Evolutionary conservation across 164 flowering plant species (phyloP).

Genomic region (Tinospora cordifolia): DNA sequence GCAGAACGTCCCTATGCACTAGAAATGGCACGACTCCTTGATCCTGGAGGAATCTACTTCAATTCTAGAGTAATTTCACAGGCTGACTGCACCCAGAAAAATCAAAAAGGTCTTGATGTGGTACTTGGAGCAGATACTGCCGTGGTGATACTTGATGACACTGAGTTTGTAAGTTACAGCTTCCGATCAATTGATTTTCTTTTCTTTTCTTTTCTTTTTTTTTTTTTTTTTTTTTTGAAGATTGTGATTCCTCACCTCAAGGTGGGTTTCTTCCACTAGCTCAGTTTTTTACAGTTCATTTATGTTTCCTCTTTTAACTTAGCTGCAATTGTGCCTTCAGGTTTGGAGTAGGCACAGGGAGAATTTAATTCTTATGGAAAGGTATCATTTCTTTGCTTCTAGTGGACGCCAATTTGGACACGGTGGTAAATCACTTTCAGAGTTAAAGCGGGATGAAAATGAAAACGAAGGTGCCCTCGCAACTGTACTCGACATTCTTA

Average conservation of each 20-base stretch:
- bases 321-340: conserved; percentile 21
- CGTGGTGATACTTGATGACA: conserved; percentile 82
- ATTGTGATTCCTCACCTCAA: too few species aligned
- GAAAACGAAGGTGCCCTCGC: conserved; percentile 75
- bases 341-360: conserved; percentile 73
- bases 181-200: neutral
- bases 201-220: neutral
- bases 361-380: conserved; percentile 75
- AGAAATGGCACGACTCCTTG: conserved; percentile 71
- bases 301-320: neutral
- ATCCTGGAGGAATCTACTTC: conserved; percentile 58
- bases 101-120: conserved; percentile 81
- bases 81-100: conserved; percentile 59
- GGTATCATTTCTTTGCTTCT: conserved; percentile 80
- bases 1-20: conserved; percentile 67
- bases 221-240: too few species aligned
- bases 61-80: conserved; percentile 55
- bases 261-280: neutral
- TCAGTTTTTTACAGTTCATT: neutral
- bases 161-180: conserved; percentile 54
- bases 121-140: conserved; percentile 70
- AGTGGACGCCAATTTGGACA: conserved; percentile 59
- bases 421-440: conserved; percentile 46
- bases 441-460: conserved; percentile 62
- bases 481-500: conserved; percentile 51